Base-by-base conservation (phyloP, 2,329 filamentous ascomycete species). In the Didymella sp. region DNA sequence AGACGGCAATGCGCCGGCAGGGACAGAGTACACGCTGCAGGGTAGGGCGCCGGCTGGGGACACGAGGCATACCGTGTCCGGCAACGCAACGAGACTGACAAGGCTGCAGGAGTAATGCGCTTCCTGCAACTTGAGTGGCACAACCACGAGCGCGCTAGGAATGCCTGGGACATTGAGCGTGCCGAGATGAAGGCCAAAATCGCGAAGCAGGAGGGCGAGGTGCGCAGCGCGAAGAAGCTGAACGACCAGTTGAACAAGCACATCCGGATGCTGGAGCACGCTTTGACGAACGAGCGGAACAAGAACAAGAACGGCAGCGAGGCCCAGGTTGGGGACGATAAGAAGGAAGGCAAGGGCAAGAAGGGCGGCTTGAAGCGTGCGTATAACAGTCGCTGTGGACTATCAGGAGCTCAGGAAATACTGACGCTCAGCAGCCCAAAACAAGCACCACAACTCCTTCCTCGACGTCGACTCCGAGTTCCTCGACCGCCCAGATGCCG, bases 121-220 rank as follows among this genome's bases (percentile, higher is more conserved):
- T 99, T 99, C 77, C 87, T 99, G 35, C 95, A 99, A 80, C 95
- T 95, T 44, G 94, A 99, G 85, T 99, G 95, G 95, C 95, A 99
- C 79, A 89, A 92, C 67, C 94, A 99, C 77, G 95, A 99, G 79
- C 90, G 95, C 78, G 95, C 97, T 74, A 88, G 95, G 70, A 99
- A 99, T 79, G 89, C 92, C 33, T 99, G 95, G 95, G 95, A 99
- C 78, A 99, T 99, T 75, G 95, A 99, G 79, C 89, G 92, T 73
- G 95, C 96, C 70, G 95, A 99, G 80, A 98, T 99, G 95, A 96
- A 96, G 81, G 92, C 91, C 66, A 89, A 96, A 72, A 97, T 99
- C 79, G 94, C 94, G 48, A 90, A 91, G 71, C 86, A 98, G 63
- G 95, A 99, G 78, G 95, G 95, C 51, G 91, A 96, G 66, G 86